phyloP scores from a whole-genome alignment of 345 rosid species.

The Citrus reticulata region DNA sequence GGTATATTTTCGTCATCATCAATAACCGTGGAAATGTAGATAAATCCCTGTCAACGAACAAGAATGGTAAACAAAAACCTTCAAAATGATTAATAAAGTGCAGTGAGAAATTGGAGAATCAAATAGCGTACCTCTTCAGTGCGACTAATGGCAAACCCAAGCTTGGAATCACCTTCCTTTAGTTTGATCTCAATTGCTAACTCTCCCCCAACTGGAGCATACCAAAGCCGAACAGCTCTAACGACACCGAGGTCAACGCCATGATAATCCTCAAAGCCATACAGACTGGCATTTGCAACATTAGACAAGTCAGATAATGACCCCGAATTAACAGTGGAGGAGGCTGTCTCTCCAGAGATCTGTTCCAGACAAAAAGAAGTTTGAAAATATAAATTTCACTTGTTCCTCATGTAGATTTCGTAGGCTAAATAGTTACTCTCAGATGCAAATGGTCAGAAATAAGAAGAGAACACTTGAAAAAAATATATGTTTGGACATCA shows the following conservation, averaged over 20 bases:
- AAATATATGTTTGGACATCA: neutral
- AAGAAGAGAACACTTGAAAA: neutral
- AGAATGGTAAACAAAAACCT: neutral
- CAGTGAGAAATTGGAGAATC: neutral
- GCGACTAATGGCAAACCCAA: slow-evolving; percentile 96
- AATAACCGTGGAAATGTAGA: slow-evolving; percentile 79
- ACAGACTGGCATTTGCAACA: slow-evolving; percentile 69
- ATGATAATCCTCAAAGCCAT: slow-evolving; percentile 97
- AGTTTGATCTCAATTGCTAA: slow-evolving; percentile 64
- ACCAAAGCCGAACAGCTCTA: slow-evolving; percentile 94
- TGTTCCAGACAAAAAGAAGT: slow-evolving; percentile 16
- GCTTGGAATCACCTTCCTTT: slow-evolving; percentile 70
- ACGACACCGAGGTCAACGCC: slow-evolving; percentile 97
- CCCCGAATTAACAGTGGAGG: slow-evolving; percentile 76
- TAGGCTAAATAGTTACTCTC: neutral
- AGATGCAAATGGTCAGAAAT: neutral
- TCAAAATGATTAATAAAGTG: neutral
- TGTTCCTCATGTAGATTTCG: neutral
- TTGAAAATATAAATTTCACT: neutral
- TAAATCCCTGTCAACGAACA: slow-evolving; percentile 63
- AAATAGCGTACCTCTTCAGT: slow-evolving; percentile 71
- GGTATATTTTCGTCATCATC: slow-evolving; percentile 59
- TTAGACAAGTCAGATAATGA: slow-evolving; percentile 79
- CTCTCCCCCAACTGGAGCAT: slow-evolving; percentile 71
- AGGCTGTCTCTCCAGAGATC: slow-evolving; percentile 97